Evolutionary conservation across 208 protist species (phyloP).

Genomic region (Vickermania ingenoplastis): DNA sequence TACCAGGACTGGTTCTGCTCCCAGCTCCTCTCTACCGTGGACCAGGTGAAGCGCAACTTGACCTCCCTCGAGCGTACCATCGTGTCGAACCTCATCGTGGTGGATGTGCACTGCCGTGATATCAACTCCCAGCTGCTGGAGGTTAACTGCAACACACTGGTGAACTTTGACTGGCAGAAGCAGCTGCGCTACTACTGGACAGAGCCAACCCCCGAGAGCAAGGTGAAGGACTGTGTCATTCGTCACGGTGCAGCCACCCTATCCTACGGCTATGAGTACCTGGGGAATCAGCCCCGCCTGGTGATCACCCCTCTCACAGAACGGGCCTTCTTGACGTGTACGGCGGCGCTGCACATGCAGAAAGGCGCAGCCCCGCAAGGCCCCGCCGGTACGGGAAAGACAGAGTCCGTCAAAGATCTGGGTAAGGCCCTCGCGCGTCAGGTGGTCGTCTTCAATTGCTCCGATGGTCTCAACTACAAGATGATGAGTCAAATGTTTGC

Average conservation of each 20-base stretch:
- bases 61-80: constrained; percentile 76
- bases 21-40: constrained; percentile 79
- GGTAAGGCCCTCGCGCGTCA: constrained; percentile 84
- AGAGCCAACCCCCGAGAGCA: constrained; percentile 13
- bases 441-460: constrained; percentile 94
- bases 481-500: constrained; percentile 94
- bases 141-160: constrained; percentile 26
- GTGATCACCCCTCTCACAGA: constrained; percentile 96
- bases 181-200: constrained; percentile 92
- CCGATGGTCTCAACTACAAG: constrained; percentile 92
- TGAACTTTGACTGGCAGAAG: constrained; percentile 91
- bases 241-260: constrained; percentile 80
- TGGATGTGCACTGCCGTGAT: constrained; percentile 93
- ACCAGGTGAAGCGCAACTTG: constrained; percentile 79
- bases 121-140: constrained; percentile 67
- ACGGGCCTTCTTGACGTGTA: constrained; percentile 89
- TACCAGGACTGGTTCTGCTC: constrained; percentile 71
- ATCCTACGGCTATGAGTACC: constrained; percentile 93
- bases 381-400: constrained; percentile 96
- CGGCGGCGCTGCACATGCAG: constrained; percentile 84
- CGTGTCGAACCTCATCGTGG: constrained; percentile 90
- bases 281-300: constrained; percentile 89
- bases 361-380: constrained; percentile 90
- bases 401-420: constrained; percentile 95
- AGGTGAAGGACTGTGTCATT: constrained; percentile 57